Conservation (phyloP, 2,329 filamentous ascomycete genomes). For the Cytospora piceicola region DNA sequence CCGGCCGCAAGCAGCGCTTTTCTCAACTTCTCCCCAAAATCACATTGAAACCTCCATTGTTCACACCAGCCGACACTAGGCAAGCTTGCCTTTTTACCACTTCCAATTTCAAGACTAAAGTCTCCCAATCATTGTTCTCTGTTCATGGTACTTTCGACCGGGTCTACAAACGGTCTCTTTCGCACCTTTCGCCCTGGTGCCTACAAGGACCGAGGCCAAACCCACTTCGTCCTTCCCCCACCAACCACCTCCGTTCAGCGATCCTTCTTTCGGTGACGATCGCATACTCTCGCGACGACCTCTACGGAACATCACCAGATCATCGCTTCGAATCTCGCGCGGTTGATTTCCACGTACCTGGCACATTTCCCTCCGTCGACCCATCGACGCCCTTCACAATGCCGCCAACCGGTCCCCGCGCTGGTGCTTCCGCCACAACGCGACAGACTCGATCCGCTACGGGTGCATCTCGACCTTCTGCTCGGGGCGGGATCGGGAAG, state of each 20-base stretch:
- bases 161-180: slow-evolving; percentile 1
- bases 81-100: background rate
- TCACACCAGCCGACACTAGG: slow-evolving; percentile 10
- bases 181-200: slow-evolving; percentile 1
- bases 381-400: slow-evolving; percentile 34
- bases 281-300: background rate
- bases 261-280: background rate
- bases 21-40: background rate
- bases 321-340: background rate
- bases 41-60: slow-evolving; percentile 9
- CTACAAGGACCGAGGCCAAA: slow-evolving; percentile 19
- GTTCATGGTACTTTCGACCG: slow-evolving; percentile 1
- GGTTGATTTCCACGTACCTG: slow-evolving; percentile 1
- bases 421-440: slow-evolving; percentile 28
- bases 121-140: background rate
- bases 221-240: slow-evolving; percentile 11
- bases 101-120: background rate
- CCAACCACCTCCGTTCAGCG: slow-evolving; percentile 2
- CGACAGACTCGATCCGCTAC: slow-evolving; percentile 28
- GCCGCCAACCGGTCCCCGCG: slow-evolving; percentile 33
- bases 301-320: background rate
- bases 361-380: background rate
- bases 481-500: slow-evolving; percentile 57
- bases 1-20: slow-evolving; percentile 21
- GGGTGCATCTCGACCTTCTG: slow-evolving; percentile 18